Percentiles rank a stretch among this genome's conserved stretches.
Evolutionary conservation across 1,284 basidiomycete genomes (phyloP).

Genomic region (Tausonia pullulans): DNA sequence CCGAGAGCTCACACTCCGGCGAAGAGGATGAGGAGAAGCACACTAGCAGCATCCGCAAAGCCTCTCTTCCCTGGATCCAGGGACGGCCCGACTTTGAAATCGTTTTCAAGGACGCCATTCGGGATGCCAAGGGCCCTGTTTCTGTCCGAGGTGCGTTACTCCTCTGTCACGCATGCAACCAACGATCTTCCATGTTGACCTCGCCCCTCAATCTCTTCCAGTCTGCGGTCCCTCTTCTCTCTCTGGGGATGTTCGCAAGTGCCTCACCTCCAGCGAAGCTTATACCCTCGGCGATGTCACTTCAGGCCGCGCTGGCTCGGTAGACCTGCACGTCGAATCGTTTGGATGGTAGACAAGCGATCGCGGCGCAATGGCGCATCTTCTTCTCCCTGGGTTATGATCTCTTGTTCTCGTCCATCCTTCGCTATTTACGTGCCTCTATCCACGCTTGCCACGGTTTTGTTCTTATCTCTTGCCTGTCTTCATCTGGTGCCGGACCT

Average conservation of each 20-base stretch:
- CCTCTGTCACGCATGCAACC: not conserved
- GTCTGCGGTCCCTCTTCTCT: slow-evolving; percentile 9
- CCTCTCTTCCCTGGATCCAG: not conserved
- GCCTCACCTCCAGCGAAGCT: not conserved
- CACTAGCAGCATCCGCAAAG: no score
- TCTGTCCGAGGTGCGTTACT: not conserved
- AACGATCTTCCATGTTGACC: not conserved
- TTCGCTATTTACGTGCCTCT: no score
- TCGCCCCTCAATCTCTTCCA: not conserved
- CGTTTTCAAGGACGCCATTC: not conserved
- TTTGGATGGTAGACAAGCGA: slow-evolving; percentile 8
- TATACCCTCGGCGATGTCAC: not conserved
- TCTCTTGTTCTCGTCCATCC: not conserved
- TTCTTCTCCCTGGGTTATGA: not conserved
- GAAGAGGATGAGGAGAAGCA: not conserved
- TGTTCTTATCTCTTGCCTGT: no score
- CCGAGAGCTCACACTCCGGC: not conserved
- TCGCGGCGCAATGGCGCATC: no score
- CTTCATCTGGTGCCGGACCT: no score
- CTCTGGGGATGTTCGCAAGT: not conserved
- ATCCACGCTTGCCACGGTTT: no score
- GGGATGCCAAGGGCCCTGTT: not conserved
- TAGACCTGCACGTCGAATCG: slow-evolving; percentile 3
- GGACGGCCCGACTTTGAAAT: slow-evolving; percentile 1
- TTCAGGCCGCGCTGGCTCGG: not conserved